Percentiles rank a stretch among this genome's conserved stretches.
Evolutionary conservation across 768 basidiomycete species (phyloP).

Genomic region (Mycena vulgaris): DNA sequence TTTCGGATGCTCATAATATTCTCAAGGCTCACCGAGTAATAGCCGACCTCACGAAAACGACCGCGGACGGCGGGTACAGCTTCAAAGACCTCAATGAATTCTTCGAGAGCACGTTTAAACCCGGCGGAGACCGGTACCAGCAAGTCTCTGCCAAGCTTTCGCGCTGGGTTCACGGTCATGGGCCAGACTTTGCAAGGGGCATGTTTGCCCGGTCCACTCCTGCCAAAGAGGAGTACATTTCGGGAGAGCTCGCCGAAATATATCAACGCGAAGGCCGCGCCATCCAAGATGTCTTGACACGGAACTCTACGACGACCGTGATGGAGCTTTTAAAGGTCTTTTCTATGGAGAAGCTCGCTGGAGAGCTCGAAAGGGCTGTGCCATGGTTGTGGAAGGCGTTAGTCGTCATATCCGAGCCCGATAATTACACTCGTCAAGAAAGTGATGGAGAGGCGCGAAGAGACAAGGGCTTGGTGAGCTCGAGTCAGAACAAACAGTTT

Average conservation of each 20-base stretch:
- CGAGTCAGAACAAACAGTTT: background rate
- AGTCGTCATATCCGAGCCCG: background rate
- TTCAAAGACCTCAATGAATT: slow-evolving; percentile 9
- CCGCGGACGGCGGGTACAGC: background rate
- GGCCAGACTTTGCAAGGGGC: background rate
- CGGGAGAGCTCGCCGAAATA: background rate
- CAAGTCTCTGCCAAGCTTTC: background rate
- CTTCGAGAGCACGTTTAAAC: background rate
- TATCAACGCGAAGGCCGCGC: slow-evolving; percentile 19
- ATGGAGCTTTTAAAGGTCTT: slow-evolving; percentile 11
- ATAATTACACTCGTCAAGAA: background rate
- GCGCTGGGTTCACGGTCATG: background rate
- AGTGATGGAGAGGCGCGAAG: background rate
- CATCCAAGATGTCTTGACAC: slow-evolving; percentile 20
- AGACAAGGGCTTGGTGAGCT: slow-evolving; percentile 8
- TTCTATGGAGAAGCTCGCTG: slow-evolving; percentile 12
- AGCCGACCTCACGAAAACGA: background rate
- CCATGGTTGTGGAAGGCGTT: slow-evolving; percentile 16
- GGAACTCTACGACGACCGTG: background rate
- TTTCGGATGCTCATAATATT: background rate
- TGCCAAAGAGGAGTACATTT: slow-evolving; percentile 3
- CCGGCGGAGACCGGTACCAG: background rate
- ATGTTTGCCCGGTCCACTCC: slow-evolving; percentile 10
- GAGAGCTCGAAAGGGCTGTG: background rate
- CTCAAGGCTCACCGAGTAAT: background rate